Conservation (phyloP, 495 filamentous ascomycete genomes). For the Chaetomium cochliodes region DNA sequence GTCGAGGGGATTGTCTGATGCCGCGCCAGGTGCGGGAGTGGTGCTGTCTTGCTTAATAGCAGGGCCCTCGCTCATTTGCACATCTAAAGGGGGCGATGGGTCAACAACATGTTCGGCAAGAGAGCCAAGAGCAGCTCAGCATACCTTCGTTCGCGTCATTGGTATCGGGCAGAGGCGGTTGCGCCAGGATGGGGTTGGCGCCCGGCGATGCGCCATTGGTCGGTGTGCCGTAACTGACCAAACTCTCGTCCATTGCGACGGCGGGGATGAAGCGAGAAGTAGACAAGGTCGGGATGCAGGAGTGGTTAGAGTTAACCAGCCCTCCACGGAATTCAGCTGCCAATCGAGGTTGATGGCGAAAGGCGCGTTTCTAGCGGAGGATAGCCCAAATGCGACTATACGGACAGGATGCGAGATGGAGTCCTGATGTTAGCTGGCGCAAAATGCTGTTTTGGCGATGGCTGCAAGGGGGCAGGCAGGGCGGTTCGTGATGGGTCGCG, state of each 20-base stretch:
- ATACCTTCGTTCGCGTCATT: conserved; percentile 40
- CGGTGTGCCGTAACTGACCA: conserved; percentile 54
- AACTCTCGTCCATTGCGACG: conserved; percentile 54
- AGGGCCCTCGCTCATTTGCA: conserved; percentile 54
- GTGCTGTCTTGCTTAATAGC: conserved; percentile 55
- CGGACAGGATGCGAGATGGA: conserved; percentile 10
- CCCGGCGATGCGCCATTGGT: conserved; percentile 51
- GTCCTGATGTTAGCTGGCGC: conserved; percentile 21
- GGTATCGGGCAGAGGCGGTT: conserved; percentile 47
- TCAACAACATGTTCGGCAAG: background rate
- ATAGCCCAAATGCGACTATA: background rate
- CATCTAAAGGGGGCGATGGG: conserved; percentile 38
- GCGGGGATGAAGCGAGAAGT: conserved; percentile 20
- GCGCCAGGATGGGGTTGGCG: conserved; percentile 52
- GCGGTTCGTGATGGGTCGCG: conserved; percentile 33
- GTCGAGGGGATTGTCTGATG: conserved; percentile 82
- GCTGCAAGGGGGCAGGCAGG: conserved; percentile 17
- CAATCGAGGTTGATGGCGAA: background rate
- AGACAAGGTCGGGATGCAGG: conserved; percentile 8
- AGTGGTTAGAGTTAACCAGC: background rate
- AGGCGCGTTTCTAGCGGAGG: background rate
- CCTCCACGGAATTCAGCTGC: background rate
- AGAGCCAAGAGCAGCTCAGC: background rate
- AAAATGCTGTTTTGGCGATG: conserved; percentile 26
- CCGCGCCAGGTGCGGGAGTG: conserved; percentile 52